These are phyloP conservation scores for Candida cerambycidarum DNA, from an alignment of 805 yeast genomes.

Conservation along the genomic window DNA sequence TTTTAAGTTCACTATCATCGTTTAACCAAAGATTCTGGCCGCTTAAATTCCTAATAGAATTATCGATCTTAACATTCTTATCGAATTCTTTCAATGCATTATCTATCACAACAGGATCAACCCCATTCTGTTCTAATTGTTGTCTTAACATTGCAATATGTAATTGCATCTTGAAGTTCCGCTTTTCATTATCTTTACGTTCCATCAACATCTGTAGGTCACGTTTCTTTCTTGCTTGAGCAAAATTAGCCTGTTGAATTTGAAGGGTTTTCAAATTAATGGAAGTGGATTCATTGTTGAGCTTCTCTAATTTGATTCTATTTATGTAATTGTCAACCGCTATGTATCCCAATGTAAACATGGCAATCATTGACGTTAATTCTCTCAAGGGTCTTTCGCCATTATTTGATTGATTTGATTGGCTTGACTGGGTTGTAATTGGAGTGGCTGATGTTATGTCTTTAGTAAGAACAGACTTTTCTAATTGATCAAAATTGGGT, in stretches of 20 bases:
- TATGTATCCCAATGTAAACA: conserved; percentile 45
- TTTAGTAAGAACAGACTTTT: not conserved
- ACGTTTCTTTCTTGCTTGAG: conserved; percentile 50
- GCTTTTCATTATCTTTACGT: conserved; percentile 44
- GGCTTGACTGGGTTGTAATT: conserved; percentile 2
- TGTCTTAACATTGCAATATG: conserved; percentile 66
- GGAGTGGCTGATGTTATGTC: not conserved
- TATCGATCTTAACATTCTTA: conserved; percentile 55
- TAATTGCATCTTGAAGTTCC: conserved; percentile 59
- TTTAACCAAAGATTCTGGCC: conserved; percentile 61
- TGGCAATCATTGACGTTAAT: conserved; percentile 41
- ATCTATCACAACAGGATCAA: conserved; percentile 57
- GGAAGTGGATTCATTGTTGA: conserved; percentile 33
- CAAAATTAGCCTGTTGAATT: conserved; percentile 48
- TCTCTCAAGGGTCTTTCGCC: conserved; percentile 30
- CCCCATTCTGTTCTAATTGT: conserved; percentile 56
- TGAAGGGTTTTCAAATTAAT: conserved; percentile 38
- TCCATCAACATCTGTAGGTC: conserved; percentile 55
- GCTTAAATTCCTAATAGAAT: conserved; percentile 53
- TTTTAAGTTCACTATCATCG: conserved; percentile 50
- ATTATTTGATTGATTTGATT: not conserved
- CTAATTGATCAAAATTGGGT: conserved; percentile 15
- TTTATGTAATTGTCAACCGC: conserved; percentile 52
- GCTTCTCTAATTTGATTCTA: conserved; percentile 38
- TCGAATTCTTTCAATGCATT: conserved; percentile 57